Percentiles rank a stretch among this genome's conserved stretches.
Conservation (phyloP, 495 filamentous ascomycete genomes). For the Penicillium mononematosum region DNA sequence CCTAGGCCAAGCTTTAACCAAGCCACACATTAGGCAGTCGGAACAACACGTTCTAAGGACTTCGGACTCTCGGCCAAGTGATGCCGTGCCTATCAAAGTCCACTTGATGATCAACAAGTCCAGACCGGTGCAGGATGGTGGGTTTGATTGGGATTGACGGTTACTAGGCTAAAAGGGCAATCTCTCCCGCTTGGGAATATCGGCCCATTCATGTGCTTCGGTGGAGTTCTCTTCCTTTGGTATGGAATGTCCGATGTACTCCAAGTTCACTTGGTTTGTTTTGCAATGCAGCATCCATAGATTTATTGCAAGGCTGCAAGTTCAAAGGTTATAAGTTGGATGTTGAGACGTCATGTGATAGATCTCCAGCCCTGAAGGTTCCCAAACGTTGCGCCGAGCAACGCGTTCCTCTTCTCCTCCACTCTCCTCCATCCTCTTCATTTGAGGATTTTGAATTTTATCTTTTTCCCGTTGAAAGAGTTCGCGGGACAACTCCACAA, state of each 20-base stretch:
- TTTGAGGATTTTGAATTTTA: neutral
- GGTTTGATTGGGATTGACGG: slow-evolving; percentile 26
- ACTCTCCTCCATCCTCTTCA: neutral
- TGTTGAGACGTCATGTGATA: slow-evolving; percentile 5
- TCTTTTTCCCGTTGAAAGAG: slow-evolving; percentile 6
- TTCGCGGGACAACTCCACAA: slow-evolving; percentile 3
- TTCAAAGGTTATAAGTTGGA: neutral
- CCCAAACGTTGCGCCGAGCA: neutral
- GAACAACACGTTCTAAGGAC: neutral
- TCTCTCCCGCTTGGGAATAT: too few relatives aligned
- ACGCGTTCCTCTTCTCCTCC: neutral
- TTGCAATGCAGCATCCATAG: neutral
- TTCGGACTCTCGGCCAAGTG: slow-evolving; percentile 1
- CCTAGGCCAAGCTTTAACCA: slow-evolving; percentile 11
- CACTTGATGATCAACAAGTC: slow-evolving; percentile 22
- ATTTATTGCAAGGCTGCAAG: neutral
- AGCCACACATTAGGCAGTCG: neutral
- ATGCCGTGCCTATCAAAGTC: neutral
- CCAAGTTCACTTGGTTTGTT: neutral
- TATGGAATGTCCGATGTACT: too few relatives aligned
- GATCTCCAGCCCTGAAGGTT: neutral
- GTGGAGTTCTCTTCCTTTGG: neutral
- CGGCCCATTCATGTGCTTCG: neutral
- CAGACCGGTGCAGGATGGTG: slow-evolving; percentile 12
- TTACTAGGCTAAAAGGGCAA: neutral